Conservation (phyloP, 805 yeast species). For the Candida hispaniensis region DNA sequence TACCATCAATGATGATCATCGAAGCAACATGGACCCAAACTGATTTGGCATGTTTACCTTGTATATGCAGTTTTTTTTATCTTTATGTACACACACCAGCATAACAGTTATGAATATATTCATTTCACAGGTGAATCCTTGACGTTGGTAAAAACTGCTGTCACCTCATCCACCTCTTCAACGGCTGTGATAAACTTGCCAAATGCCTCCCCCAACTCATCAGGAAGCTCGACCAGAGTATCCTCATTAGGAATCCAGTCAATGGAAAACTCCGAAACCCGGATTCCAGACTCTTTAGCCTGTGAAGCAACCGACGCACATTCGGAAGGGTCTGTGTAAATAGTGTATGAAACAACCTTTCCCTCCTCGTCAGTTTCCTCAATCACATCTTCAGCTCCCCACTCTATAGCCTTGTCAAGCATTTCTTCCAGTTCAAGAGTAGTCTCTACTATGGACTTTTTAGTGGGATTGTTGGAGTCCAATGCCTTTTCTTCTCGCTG, state of each 20-base stretch:
- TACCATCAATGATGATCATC: too few species aligned
- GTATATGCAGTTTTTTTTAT: too few species aligned
- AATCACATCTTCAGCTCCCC: constrained; percentile 68
- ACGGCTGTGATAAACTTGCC: constrained; percentile 49
- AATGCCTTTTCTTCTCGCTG: constrained; percentile 13
- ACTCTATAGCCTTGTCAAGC: constrained; percentile 64
- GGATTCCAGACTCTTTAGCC: constrained; percentile 43
- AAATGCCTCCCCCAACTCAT: constrained; percentile 43
- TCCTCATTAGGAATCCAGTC: constrained; percentile 34
- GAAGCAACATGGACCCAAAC: too few species aligned
- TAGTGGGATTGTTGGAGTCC: constrained; percentile 22
- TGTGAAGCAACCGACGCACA: constrained; percentile 50
- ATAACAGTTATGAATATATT: too few species aligned
- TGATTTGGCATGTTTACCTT: too few species aligned
- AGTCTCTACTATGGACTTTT: constrained; percentile 19
- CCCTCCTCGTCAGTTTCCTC: constrained; percentile 40
- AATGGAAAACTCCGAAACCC: constrained; percentile 60
- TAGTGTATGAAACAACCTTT: constrained; percentile 32
- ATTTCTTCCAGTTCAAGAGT: constrained; percentile 57
- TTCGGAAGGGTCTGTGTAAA: constrained; percentile 54
- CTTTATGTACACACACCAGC: too few species aligned
- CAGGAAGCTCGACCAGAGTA: constrained; percentile 36
- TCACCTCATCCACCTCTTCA: constrained; percentile 77
- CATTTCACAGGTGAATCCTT: too few species aligned
- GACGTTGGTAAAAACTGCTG: constrained; percentile 65